phyloP scores from a whole-genome alignment of 371 early-diverging fungal genomes.

The Lichtheimia hyalospora region DNA sequence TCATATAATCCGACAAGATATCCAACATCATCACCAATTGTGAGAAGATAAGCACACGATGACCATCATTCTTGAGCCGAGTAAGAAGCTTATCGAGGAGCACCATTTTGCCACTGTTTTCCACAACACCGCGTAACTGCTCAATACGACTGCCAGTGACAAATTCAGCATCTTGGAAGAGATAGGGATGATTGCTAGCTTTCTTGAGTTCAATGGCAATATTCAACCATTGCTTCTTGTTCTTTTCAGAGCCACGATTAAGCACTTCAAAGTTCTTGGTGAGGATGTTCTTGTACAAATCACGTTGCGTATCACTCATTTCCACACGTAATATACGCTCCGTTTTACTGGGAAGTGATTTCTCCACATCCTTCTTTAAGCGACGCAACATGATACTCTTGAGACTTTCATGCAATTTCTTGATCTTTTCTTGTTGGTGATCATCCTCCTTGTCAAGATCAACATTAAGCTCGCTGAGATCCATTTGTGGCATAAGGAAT shows the following conservation, averaged over 20 bases:
- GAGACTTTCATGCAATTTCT: slow-evolving; percentile 79
- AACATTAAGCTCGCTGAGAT: slow-evolving; percentile 58
- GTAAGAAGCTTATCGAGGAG: slow-evolving; percentile 91
- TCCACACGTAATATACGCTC: slow-evolving; percentile 95
- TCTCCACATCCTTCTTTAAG: slow-evolving; percentile 97
- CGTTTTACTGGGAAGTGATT: slow-evolving; percentile 91
- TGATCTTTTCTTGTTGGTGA: slow-evolving; percentile 82
- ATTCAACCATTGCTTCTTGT: slow-evolving; percentile 89
- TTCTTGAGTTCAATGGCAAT: slow-evolving; percentile 98
- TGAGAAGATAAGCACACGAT: slow-evolving; percentile 94
- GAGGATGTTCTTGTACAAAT: slow-evolving; percentile 91
- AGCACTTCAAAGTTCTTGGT: slow-evolving; percentile 92
- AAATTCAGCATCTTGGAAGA: slow-evolving; percentile 91
- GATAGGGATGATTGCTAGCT: slow-evolving; percentile 98
- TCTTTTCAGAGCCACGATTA: slow-evolving; percentile 78
- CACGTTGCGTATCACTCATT: slow-evolving; percentile 85
- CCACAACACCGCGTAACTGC: slow-evolving; percentile 76
- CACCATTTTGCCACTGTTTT: slow-evolving; percentile 94
- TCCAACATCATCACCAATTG: slow-evolving; percentile 96
- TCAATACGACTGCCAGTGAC: slow-evolving; percentile 65
- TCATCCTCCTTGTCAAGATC: slow-evolving; percentile 62
- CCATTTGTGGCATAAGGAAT: slow-evolving; percentile 87
- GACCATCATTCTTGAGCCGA: slow-evolving; percentile 84
- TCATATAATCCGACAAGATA: slow-evolving; percentile 91
- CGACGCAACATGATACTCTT: slow-evolving; percentile 93